Conservation (phyloP, 2,329 filamentous ascomycete genomes). For the Hypoxylon sp. region DNA sequence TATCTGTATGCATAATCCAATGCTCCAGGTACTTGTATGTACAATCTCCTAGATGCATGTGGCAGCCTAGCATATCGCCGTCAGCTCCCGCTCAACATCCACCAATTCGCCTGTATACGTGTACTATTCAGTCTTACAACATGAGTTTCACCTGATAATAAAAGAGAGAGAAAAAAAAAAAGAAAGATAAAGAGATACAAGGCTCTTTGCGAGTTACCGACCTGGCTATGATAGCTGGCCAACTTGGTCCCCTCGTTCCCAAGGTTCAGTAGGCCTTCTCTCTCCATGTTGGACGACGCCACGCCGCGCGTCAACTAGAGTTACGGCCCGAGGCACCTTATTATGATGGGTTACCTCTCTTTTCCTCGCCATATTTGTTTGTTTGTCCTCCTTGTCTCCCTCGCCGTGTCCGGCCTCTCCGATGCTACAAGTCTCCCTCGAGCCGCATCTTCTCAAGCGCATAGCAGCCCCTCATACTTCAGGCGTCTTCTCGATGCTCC, state of each 20-base stretch:
- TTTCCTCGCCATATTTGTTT: slow-evolving; percentile 8
- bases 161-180: too few species aligned
- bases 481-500: slow-evolving; percentile 39
- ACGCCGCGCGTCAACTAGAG: slow-evolving; percentile 5
- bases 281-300: slow-evolving; percentile 19
- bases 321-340: not conserved
- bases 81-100: too few species aligned
- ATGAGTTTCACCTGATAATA: too few species aligned
- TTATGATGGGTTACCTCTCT: slow-evolving; percentile 19
- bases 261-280: not conserved
- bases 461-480: slow-evolving; percentile 39
- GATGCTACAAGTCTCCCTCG: slow-evolving; percentile 23
- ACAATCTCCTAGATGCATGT: too few species aligned
- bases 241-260: not conserved
- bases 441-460: slow-evolving; percentile 3
- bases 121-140: too few species aligned
- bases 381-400: slow-evolving; percentile 9
- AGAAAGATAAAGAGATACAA: too few species aligned
- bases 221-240: not conserved
- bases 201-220: too few species aligned
- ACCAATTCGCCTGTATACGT: too few species aligned
- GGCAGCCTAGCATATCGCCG: too few species aligned
- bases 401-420: slow-evolving; percentile 15
- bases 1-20: slow-evolving; percentile 20
- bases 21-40: too few species aligned